Conservation (phyloP, 768 basidiomycete species). For the Auricularia sp. region DNA sequence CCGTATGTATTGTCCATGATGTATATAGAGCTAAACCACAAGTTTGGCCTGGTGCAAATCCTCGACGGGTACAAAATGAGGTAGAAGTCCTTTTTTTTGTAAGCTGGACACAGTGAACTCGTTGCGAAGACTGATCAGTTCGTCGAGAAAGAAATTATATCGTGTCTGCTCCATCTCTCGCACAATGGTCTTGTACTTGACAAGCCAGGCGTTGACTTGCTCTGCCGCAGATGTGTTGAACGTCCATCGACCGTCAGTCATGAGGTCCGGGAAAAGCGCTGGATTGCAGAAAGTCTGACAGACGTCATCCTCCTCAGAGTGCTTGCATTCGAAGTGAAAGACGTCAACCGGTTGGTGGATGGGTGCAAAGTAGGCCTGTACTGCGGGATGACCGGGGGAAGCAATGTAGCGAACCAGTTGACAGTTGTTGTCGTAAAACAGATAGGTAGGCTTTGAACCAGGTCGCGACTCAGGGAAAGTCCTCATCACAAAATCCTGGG, state of each 20-base stretch:
- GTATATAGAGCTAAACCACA: too few relatives aligned
- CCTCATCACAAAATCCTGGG: too few relatives aligned
- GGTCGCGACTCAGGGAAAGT: too few relatives aligned
- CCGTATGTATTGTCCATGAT: too few relatives aligned
- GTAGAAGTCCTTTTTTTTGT: too few relatives aligned
- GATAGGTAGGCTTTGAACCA: conserved; percentile 9
- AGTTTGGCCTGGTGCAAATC: too few relatives aligned
- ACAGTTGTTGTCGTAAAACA: conserved; percentile 24
- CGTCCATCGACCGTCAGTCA: conserved; percentile 4
- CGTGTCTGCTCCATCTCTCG: conserved; percentile 17
- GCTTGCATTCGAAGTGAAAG: conserved; percentile 12
- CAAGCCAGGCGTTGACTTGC: conserved; percentile 13
- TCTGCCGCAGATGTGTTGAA: conserved; percentile 15
- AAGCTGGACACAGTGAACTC: too few relatives aligned
- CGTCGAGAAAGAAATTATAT: conserved; percentile 24
- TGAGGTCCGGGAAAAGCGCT: conserved; percentile 7
- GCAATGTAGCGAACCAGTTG: conserved; percentile 11
- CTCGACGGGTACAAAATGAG: too few relatives aligned
- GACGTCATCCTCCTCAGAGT: conserved; percentile 4
- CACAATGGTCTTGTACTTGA: conserved; percentile 19
- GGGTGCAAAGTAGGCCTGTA: too few relatives aligned
- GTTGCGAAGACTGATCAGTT: conserved; percentile 15
- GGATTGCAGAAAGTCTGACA: conserved; percentile 11
- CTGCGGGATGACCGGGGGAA: too few relatives aligned
- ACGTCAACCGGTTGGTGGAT: conserved; percentile 8